Evolutionary conservation across 768 basidiomycete species (phyloP), one percentile per base, ranked within the genome.

Genomic region (Coprinopsis strossmayeri): DNA sequence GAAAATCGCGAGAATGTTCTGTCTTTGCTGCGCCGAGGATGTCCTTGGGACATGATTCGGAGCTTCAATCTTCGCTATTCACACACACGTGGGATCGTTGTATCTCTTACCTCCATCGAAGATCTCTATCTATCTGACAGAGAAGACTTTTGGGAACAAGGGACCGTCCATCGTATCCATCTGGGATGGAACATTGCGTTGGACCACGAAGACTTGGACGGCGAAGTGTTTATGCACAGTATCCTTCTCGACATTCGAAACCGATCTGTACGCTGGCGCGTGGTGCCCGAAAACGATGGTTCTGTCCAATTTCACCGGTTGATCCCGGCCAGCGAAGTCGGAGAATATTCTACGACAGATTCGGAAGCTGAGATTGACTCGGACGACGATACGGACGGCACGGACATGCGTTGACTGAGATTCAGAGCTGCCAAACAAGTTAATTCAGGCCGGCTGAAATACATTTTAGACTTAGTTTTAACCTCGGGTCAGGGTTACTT

Each of bases 131-230:
- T 10, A 11, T 5, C 58, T 40, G 53, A 58, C 34, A 50, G 53
- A 15, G 54, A 55, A 21, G 44, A 61, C 21, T 59, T 66, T 23
- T 54, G 59, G 26, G 50, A 55, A 34, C 51, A 35, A 35, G 49
- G 59, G 21, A 40, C 44, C 13, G 66, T 71, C 57, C 67, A 74
- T 54, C 68, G 71, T 23, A 57, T 87, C 7, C 81, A 70, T 53
- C 69, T 88, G 3, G 86, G 86, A 3, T 88, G 82, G 82, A 87
- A 85, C 54, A 72, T 87, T 46, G 54, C 64, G 17, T 61, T 82
- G 40, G 70, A 78, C 48, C 60, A 55, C 12, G 63, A 64, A 34
- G 81, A 82, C 50, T 58, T 57, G 4, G 69, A 71, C 39, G 79
- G 75, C 17, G 63, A 65, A 7, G 58, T 56, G 30, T 78, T 66